phyloP scores from a whole-genome alignment of 2,329 filamentous ascomycete genomes.

The Talaromyces atroroseus region DNA sequence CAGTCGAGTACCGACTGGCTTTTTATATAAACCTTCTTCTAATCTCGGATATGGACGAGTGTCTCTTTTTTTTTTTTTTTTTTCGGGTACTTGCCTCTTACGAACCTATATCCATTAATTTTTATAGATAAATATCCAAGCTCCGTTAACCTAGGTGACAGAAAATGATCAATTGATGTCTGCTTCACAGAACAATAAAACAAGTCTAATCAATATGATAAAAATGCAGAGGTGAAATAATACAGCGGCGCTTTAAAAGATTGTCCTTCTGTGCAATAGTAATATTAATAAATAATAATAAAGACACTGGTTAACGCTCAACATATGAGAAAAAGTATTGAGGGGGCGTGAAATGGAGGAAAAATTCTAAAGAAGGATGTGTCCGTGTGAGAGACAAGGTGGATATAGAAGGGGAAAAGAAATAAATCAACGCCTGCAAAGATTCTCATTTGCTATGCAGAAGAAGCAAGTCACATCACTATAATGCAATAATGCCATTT shows the following conservation, averaged over 20 bases:
- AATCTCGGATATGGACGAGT: neutral
- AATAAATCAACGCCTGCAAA: slow-evolving; percentile 2
- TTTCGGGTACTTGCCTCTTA: too few species aligned
- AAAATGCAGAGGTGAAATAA: neutral
- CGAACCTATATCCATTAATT: too few species aligned
- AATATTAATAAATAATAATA: neutral
- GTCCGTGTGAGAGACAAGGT: too few species aligned
- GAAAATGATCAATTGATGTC: neutral
- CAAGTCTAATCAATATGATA: neutral
- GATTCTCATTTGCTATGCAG: slow-evolving; percentile 6
- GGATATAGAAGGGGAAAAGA: neutral
- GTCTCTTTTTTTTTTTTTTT: too few species aligned
- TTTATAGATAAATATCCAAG: too few species aligned
- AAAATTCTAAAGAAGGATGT: neutral
- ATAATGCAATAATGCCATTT: slow-evolving; percentile 4
- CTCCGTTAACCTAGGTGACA: too few species aligned
- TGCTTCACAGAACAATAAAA: neutral
- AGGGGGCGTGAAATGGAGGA: neutral
- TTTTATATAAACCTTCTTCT: slow-evolving; percentile 28
- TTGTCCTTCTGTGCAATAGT: neutral
- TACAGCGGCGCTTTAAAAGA: neutral
- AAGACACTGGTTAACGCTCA: neutral
- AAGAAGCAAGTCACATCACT: neutral
- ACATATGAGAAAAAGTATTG: neutral
- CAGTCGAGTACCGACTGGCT: slow-evolving; percentile 37